These are phyloP conservation scores for Cyberlindnera mississippiensis DNA, from an alignment of 805 yeast genomes.

Conservation along the genomic window DNA sequence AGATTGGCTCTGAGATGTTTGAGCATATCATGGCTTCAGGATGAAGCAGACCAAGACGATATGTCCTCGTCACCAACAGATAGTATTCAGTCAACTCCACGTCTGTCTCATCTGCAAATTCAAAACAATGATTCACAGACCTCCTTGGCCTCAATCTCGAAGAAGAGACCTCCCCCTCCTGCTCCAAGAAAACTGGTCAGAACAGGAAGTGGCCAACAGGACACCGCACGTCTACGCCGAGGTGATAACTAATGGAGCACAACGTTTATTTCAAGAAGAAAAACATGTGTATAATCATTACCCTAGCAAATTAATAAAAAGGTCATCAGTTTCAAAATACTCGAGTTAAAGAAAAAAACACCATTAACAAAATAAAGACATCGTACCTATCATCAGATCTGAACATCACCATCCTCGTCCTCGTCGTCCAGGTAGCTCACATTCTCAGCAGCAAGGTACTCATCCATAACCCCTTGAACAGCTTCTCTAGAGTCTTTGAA, in stretches of 20 bases:
- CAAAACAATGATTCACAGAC: constrained; percentile 29
- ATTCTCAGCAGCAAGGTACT: constrained; percentile 68
- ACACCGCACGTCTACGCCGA: no score
- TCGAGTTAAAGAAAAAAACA: no score
- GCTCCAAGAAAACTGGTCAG: constrained; percentile 27
- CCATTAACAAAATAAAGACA: not conserved
- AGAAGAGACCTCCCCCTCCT: constrained; percentile 34
- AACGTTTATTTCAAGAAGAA: no score
- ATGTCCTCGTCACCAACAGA: constrained; percentile 7
- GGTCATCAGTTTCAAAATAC: no score
- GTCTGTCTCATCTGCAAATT: not conserved
- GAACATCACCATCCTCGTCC: constrained; percentile 34
- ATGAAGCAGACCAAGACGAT: not conserved
- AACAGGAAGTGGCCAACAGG: constrained; percentile 3
- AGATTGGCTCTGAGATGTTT: constrained; percentile 35
- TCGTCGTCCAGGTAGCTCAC: constrained; percentile 40
- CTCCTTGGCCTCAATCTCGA: constrained; percentile 33
- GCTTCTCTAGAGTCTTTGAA: constrained; percentile 75
- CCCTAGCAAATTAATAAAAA: no score
- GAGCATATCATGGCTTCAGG: constrained; percentile 28
- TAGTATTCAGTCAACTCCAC: constrained; percentile 7
- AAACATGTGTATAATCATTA: no score
- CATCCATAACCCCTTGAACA: constrained; percentile 71
- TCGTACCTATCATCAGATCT: constrained; percentile 1
- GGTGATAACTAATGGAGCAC: no score